These are phyloP conservation scores for Gypsophila paniculata DNA, from an alignment of 179 eudicot genomes.

Conservation along the genomic window DNA sequence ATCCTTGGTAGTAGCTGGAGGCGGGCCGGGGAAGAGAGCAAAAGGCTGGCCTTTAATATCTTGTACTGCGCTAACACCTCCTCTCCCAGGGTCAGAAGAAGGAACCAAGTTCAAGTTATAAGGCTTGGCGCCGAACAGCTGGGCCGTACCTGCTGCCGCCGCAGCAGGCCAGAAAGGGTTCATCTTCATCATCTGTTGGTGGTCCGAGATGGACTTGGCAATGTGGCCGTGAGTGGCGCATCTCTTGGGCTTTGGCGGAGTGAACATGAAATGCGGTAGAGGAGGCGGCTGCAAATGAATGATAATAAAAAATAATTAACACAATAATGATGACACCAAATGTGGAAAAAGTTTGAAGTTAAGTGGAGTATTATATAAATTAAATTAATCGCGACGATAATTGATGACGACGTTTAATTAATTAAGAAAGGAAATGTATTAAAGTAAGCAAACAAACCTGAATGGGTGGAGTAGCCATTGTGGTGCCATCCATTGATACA, in stretches of 20 bases:
- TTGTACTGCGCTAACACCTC: constrained; percentile 35
- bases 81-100: constrained; percentile 45
- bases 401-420: background rate
- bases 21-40: constrained; percentile 50
- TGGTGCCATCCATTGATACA: constrained; percentile 75
- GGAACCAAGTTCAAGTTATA: constrained; percentile 63
- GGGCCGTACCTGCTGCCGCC: constrained; percentile 45
- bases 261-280: constrained; percentile 37
- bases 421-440: background rate
- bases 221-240: constrained; percentile 85
- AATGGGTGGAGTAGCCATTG: constrained; percentile 60
- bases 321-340: too few species aligned
- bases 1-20: constrained; percentile 47
- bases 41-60: constrained; percentile 58
- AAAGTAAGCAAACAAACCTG: constrained; percentile 40
- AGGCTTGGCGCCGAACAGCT: constrained; percentile 71
- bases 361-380: background rate
- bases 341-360: background rate
- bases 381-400: background rate
- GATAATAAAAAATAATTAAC: too few species aligned
- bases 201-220: constrained; percentile 58
- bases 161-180: constrained; percentile 74
- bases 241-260: constrained; percentile 77
- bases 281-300: constrained; percentile 30
- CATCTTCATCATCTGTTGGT: constrained; percentile 75